phyloP scores from a whole-genome alignment of 306 rosid species.

The Betula pendula region DNA sequence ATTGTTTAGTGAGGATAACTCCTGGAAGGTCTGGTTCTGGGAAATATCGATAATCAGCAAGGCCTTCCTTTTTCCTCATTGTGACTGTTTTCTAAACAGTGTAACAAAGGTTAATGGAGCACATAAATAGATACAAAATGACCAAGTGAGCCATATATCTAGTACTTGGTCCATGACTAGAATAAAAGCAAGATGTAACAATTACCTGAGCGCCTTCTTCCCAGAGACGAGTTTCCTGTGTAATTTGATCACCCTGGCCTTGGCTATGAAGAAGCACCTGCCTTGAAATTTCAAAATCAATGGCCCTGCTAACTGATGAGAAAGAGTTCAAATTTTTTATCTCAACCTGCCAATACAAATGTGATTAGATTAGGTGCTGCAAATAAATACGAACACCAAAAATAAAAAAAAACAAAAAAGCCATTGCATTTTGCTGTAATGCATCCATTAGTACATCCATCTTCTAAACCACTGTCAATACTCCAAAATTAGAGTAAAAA shows the following conservation, averaged over 20 bases:
- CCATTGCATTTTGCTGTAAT: not conserved
- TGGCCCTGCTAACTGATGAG: conserved; percentile 76
- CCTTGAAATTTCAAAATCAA: conserved; percentile 92
- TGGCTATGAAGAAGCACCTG: conserved; percentile 73
- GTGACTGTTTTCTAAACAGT: conserved; percentile 70
- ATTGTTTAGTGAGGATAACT: conserved; percentile 68
- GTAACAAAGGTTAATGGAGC: conserved; percentile 27
- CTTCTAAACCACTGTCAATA: not conserved
- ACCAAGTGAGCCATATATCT: conserved; percentile 16
- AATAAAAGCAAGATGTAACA: conserved; percentile 31
- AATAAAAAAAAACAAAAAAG: not conserved
- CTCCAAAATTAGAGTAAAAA: not conserved
- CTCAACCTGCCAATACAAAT: conserved; percentile 72
- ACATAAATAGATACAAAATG: conserved; percentile 30
- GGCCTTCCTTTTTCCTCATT: conserved; percentile 99
- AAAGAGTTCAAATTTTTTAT: conserved; percentile 88
- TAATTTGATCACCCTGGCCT: conserved; percentile 74
- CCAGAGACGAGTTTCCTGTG: conserved; percentile 93
- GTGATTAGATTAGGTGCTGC: conserved; percentile 22
- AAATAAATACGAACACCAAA: not conserved
- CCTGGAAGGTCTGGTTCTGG: conserved; percentile 97
- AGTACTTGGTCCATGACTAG: conserved; percentile 18
- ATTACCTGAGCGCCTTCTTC: conserved; percentile 91
- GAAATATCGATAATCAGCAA: conserved; percentile 93
- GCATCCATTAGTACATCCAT: not conserved